Base-by-base conservation (phyloP, 106 monocot genomes). In the Platanthera zijinensis region DNA sequence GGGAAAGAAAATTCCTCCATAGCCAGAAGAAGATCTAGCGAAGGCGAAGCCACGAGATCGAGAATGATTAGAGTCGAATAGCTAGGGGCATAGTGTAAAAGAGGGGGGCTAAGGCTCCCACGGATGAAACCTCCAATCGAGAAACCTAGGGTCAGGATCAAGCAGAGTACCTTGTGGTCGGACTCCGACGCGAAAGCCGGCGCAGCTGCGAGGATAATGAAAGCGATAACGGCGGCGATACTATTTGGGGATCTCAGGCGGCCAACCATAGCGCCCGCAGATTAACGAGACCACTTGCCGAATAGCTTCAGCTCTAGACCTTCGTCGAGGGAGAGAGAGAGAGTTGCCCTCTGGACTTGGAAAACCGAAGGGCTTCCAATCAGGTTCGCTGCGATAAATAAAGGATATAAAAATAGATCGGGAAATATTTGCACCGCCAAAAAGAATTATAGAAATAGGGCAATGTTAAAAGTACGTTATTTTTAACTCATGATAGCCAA, bases 251-350 rank as follows among this genome's bases (percentile, higher is more conserved):
- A 82, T 86, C 85, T 77, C 69, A 51, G 70, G 78, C 72, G 61
- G 48, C 79, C 48, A 13, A 56, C 54, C 90, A 93, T 90, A 76
- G 76, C 71, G 84, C 68, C 51, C 39, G 10, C 77, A 79, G 85
- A 80, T 84, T 48, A 48, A 61, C 9, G 59, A 61, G 59, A 1
- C 5, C 59, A 19, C 2, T 8, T 5, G 8, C 0, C 59, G 21
- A 61, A 19, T 56, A 21, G 59, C n/a, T 61, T 61, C 59, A 61
- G 59, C 59, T 61, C 59, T 21, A 61, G 59, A 2, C 59, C 21
- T 61, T 19, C 8, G 21, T 7, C 59, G 6, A 6, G 19, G 8
- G n/a, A 21, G 59, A 21, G 59, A 8, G 18, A 61, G 3, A 19
- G 59, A 61, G 21, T 19, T 7, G 59, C 1, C 19, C 52, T 53